These are phyloP conservation scores for Phyllosticta citrichinensis DNA, from an alignment of 2,329 filamentous ascomycete genomes.

Conservation along the genomic window DNA sequence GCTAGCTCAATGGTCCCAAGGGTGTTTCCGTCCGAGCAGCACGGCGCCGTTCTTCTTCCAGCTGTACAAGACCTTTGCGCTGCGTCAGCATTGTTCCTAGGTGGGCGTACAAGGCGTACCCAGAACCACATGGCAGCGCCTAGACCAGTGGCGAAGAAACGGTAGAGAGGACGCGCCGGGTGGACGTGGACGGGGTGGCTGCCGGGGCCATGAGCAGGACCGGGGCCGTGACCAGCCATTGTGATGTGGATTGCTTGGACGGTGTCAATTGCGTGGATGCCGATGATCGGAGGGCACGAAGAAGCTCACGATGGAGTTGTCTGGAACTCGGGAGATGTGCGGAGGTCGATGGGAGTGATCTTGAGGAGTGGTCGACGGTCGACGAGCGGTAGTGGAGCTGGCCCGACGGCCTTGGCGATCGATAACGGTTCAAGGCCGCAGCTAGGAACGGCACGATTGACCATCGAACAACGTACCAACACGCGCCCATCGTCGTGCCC, in stretches of 20 bases:
- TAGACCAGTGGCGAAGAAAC: conserved; percentile 74
- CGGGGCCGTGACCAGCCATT: conserved; percentile 9
- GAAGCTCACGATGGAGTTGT: background rate
- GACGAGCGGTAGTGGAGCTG: background rate
- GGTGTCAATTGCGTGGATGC: background rate
- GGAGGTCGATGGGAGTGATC: background rate
- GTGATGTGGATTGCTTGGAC: background rate
- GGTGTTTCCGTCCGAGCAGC: conserved; percentile 87
- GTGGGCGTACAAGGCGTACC: conserved; percentile 47
- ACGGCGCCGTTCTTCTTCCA: conserved; percentile 93
- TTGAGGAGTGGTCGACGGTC: background rate
- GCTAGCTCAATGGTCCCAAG: conserved; percentile 71
- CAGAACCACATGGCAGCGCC: conserved; percentile 99
- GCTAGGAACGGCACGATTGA: background rate
- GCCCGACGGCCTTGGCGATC: background rate
- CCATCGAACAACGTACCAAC: background rate
- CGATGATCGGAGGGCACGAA: background rate
- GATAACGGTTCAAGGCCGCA: background rate
- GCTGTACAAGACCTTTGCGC: conserved; percentile 75
- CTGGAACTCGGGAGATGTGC: background rate
- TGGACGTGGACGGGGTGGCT: conserved; percentile 49
- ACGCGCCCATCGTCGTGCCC: background rate
- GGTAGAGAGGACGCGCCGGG: conserved; percentile 61
- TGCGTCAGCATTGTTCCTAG: background rate
- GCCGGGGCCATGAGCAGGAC: conserved; percentile 15